Base-by-base conservation (phyloP, 176 grass and related monocot genomes). In the Carex cristatella region DNA sequence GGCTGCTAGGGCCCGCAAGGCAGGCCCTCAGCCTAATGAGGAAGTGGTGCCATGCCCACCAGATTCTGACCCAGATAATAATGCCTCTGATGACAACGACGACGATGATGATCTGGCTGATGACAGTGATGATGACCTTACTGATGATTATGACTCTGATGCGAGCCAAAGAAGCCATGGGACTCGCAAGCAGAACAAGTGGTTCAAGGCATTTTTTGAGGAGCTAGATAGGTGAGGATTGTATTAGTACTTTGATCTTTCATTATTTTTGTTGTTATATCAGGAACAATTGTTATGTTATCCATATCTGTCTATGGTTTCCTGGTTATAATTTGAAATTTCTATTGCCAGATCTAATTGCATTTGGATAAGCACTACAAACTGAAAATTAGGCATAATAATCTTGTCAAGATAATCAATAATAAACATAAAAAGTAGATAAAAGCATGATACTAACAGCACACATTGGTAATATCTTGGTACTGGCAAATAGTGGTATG, bases 141-240 rank as follows among this genome's bases (percentile, higher is more conserved):
- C 76, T 85, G 89, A 98, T 87, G 90, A 92, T 0, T 91, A 82
- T 58, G 96, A 94, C 86, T 98, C 93, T 58, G 93, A 98, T 90
- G 81, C 51, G 13, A 95, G 90, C 61, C 85, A 86, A 63, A 94
- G 88, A 81, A 98, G 96, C 83, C 88, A 88, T 18, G 88, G 81
- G 59, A 89, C 91, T 62, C 87, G 85, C 27, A 95, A 98, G 84
- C 84, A 19, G 23, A 95, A 95, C 67, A 94, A 87, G 57, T 89
- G 88, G 93, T 95, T 95, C 65, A 99, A 85, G 77, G 16, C 73
- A 8, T 98, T 98, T 61, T 98, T 98, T 75, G 87, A 88, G 72
- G 61, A 30, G 7, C 54, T 98, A 35, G 87, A 87, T n/a, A 83
- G 67, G 28, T 83, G 48, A 23, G 61, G 23, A 2, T 65, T 65